A percentile compares a stretch with the other conserved stretches of the same genome.
Evolutionary conservation across 495 filamentous ascomycete species (phyloP).

Genomic region (Penicillium silybi): DNA sequence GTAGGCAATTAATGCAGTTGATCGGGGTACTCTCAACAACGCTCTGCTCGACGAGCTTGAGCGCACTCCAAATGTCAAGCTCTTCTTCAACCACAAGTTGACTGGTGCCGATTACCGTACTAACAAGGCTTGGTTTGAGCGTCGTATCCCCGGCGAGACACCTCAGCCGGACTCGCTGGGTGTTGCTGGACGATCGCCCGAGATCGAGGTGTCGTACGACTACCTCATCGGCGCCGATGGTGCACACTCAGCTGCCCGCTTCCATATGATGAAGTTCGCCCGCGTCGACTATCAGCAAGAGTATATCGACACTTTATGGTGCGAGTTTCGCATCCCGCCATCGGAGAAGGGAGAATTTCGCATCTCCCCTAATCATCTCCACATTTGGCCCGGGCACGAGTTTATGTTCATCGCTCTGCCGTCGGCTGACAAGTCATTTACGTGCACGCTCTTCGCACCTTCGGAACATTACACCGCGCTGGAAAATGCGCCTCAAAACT

Average conservation of each 20-base stretch:
- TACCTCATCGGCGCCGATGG: conserved; percentile 94
- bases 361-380: conserved; percentile 86
- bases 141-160: conserved; percentile 30
- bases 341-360: conserved; percentile 55
- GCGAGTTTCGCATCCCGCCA: conserved; percentile 83
- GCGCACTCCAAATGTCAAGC: conserved; percentile 74
- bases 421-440: conserved; percentile 83
- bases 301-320: conserved; percentile 97
- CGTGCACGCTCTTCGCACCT: conserved; percentile 88
- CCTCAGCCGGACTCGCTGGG: conserved; percentile 26
- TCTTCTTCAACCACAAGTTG: conserved; percentile 90
- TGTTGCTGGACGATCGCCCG: conserved; percentile 36
- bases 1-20: conserved; percentile 59
- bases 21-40: conserved; percentile 81
- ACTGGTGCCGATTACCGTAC: conserved; percentile 76
- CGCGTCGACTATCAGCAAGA: conserved; percentile 88
- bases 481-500: conserved; percentile 47
- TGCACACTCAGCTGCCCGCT: conserved; percentile 83
- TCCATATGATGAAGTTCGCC: conserved; percentile 89
- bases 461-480: conserved; percentile 49
- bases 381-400: conserved; percentile 92
- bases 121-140: conserved; percentile 85
- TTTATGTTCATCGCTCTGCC: conserved; percentile 99
- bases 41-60: conserved; percentile 81
- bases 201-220: conserved; percentile 81